Percentiles rank a stretch among this genome's conserved stretches.
Conservation (phyloP, 768 basidiomycete species). For the Tremella fuciformis region DNA sequence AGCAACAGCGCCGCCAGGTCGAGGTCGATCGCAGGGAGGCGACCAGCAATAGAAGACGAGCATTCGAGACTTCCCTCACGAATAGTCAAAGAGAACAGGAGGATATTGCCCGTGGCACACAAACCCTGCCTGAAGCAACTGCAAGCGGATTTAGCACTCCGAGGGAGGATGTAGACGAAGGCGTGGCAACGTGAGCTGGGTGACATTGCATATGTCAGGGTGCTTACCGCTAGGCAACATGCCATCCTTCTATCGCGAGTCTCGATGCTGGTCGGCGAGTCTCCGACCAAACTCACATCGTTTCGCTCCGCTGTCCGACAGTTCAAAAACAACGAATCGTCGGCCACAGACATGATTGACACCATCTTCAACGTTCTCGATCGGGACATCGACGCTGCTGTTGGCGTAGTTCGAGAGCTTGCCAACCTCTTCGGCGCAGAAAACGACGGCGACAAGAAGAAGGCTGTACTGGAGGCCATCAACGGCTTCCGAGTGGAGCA, state of each 20-base stretch:
- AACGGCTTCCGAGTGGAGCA: constrained; percentile 75
- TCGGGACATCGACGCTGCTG: constrained; percentile 67
- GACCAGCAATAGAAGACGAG: constrained; percentile 28
- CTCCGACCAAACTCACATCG: constrained; percentile 51
- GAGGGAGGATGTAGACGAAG: constrained; percentile 46
- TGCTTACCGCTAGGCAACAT: constrained; percentile 60
- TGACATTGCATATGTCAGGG: background rate
- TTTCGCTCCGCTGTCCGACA: constrained; percentile 71
- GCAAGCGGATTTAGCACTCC: constrained; percentile 39
- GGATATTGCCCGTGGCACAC: background rate
- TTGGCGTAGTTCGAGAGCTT: constrained; percentile 55
- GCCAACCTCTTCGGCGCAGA: constrained; percentile 70
- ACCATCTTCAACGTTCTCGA: constrained; percentile 81
- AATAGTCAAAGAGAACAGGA: background rate
- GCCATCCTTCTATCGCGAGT: constrained; percentile 65
- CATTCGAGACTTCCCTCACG: constrained; percentile 45
- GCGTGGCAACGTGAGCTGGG: constrained; percentile 43
- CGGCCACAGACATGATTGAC: constrained; percentile 77
- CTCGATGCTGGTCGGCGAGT: constrained; percentile 48
- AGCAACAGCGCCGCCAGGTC: constrained; percentile 35
- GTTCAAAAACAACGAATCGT: constrained; percentile 72
- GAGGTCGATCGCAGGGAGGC: constrained; percentile 39
- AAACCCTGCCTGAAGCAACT: background rate
- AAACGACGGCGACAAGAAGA: constrained; percentile 68
- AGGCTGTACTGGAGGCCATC: constrained; percentile 71